phyloP scores from a whole-genome alignment of 208 protist species.

The Wallacemonas collosoma region DNA sequence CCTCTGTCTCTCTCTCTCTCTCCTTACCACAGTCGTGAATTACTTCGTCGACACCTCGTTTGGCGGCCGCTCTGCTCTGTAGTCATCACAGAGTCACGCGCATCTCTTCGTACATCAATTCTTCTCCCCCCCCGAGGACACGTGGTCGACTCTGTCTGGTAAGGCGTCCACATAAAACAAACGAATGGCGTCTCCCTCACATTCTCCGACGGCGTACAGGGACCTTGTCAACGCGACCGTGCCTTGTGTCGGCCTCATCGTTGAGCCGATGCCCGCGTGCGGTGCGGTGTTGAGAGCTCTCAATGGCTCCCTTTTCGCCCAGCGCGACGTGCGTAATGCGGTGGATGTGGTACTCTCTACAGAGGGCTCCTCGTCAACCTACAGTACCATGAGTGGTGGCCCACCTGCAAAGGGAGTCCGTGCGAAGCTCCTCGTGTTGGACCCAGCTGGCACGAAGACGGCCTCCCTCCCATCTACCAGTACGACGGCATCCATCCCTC shows the following conservation, averaged over 20 bases:
- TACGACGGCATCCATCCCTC: neutral
- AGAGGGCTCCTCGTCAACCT: constrained; percentile 4
- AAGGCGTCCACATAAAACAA: no score
- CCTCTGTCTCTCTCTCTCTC: no score
- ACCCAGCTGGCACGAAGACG: neutral
- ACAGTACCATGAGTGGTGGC: neutral
- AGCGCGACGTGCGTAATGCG: constrained; percentile 69
- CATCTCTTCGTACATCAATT: no score
- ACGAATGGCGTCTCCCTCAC: constrained; percentile 2
- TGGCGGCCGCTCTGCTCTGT: no score
- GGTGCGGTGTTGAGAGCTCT: constrained; percentile 54
- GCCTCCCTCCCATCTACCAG: neutral
- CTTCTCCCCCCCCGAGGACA: no score
- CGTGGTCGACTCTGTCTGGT: no score
- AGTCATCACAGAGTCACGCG: no score
- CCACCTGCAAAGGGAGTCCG: neutral
- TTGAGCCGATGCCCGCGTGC: constrained; percentile 35
- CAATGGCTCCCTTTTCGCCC: constrained; percentile 49
- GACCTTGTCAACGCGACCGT: constrained; percentile 28
- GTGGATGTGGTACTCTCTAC: constrained; percentile 22
- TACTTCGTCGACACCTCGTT: no score
- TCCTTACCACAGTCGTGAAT: no score
- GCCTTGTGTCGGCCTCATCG: constrained; percentile 41
- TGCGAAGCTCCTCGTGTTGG: constrained; percentile 10
- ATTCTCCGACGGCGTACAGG: constrained; percentile 20